Conservation (phyloP, 2,329 filamentous ascomycete genomes). For the Diaporthe aspalathi region DNA sequence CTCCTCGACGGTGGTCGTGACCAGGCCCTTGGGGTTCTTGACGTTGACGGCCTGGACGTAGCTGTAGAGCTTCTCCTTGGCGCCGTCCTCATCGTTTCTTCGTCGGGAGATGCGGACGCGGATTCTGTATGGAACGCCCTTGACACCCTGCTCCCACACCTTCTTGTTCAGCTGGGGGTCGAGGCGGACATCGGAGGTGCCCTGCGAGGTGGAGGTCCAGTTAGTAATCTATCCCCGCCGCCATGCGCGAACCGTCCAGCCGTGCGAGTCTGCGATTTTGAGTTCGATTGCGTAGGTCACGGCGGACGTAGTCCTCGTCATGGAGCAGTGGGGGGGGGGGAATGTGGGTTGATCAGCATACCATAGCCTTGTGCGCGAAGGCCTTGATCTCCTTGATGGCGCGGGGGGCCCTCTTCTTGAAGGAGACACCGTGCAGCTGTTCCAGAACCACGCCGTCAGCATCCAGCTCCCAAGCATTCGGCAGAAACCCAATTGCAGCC, state of each 20-base stretch:
- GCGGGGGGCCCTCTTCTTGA: conserved; percentile 99
- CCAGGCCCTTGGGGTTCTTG: conserved; percentile 98
- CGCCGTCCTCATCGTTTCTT: conserved; percentile 99
- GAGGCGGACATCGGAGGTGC: conserved; percentile 95
- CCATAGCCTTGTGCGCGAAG: conserved; percentile 95
- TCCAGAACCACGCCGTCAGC: conserved; percentile 49
- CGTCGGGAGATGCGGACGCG: conserved; percentile 98
- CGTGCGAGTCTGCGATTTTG: background rate
- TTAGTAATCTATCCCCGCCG: conserved; percentile 29
- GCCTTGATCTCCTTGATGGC: conserved; percentile 99
- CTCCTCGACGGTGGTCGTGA: conserved; percentile 87
- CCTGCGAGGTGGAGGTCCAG: conserved; percentile 63
- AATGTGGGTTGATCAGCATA: conserved; percentile 69
- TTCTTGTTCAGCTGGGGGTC: conserved; percentile 99
- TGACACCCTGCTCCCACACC: conserved; percentile 99
- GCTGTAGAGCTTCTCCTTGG: conserved; percentile 99
- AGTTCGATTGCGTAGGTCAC: conserved; percentile 11
- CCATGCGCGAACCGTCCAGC: background rate
- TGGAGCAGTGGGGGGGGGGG: conserved; percentile 35
- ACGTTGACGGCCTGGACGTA: conserved; percentile 99
- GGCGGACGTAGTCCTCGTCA: conserved; percentile 14
- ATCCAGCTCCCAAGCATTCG: conserved; percentile 38
- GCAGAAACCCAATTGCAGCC: conserved; percentile 48
- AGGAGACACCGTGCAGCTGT: conserved; percentile 94
- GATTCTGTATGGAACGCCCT: conserved; percentile 97